Conservation (phyloP, 2,329 filamentous ascomycete species). For the Phaeosphaeriaceae sp. region DNA sequence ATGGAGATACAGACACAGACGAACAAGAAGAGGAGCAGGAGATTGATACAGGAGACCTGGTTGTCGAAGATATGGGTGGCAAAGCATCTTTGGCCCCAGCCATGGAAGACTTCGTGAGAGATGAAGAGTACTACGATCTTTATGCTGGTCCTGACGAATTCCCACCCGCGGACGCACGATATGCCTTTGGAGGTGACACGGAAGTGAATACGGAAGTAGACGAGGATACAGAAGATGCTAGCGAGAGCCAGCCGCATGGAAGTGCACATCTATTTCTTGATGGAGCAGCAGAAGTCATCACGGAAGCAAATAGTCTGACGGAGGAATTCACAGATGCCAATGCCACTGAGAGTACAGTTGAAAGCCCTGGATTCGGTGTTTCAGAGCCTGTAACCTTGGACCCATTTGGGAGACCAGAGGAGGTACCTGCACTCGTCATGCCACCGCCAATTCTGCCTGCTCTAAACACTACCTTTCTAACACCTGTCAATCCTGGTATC, state of each 20-base stretch:
- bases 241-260: conserved; percentile 8
- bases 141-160: conserved; percentile 32
- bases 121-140: conserved; percentile 30
- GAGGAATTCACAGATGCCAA: conserved; percentile 2
- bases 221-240: conserved; percentile 9
- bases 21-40: neutral
- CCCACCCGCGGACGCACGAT: conserved; percentile 66
- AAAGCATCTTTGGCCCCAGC: neutral
- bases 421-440: conserved; percentile 31
- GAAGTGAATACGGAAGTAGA: conserved; percentile 34
- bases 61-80: neutral
- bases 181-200: conserved; percentile 42
- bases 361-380: too few relatives aligned
- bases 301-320: conserved; percentile 1
- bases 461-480: conserved; percentile 27
- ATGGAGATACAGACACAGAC: neutral
- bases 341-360: neutral
- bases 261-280: neutral
- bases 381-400: neutral
- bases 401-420: neutral
- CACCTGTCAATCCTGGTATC: conserved; percentile 17
- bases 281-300: neutral
- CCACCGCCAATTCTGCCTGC: conserved; percentile 39
- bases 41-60: neutral
- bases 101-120: conserved; percentile 16